Percentiles rank a stretch among this genome's conserved stretches.
Conservation (phyloP, 1,284 basidiomycete genomes). For the Trichosporon sp. region DNA sequence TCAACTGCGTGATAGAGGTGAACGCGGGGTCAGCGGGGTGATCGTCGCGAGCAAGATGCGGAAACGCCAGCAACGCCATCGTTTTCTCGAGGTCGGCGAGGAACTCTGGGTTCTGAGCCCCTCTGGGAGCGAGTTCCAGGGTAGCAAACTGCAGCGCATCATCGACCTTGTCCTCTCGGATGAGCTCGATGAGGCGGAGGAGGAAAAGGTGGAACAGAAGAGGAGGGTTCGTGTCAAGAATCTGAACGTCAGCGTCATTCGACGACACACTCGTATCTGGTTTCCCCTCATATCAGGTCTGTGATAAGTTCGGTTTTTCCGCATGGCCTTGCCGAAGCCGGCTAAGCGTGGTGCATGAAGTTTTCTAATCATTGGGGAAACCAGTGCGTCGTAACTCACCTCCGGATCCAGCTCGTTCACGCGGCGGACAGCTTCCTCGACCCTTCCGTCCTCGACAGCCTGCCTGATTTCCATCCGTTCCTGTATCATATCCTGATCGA, state of each 20-base stretch:
- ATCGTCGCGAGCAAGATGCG: constrained; percentile 54
- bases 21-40: constrained; percentile 39
- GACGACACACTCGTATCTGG: constrained; percentile 40
- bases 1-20: constrained; percentile 52
- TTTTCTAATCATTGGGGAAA: constrained; percentile 67
- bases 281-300: constrained; percentile 52
- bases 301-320: constrained; percentile 47
- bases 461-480: constrained; percentile 90
- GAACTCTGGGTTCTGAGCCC: constrained; percentile 91
- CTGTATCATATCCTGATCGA: constrained; percentile 88
- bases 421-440: constrained; percentile 86
- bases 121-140: constrained; percentile 85
- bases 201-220: constrained; percentile 91
- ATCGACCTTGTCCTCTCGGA: constrained; percentile 70
- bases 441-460: constrained; percentile 87
- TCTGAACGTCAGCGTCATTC: constrained; percentile 56
- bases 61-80: constrained; percentile 90
- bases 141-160: constrained; percentile 89
- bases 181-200: constrained; percentile 89
- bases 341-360: constrained; percentile 99
- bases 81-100: constrained; percentile 86
- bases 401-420: constrained; percentile 96
- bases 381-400: constrained; percentile 58
- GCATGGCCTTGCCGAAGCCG: constrained; percentile 52
- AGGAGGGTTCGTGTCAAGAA: constrained; percentile 84